Evolutionary conservation across 192 early-diverging fungal species (phyloP).

Genomic region (Podila clonocystis): DNA sequence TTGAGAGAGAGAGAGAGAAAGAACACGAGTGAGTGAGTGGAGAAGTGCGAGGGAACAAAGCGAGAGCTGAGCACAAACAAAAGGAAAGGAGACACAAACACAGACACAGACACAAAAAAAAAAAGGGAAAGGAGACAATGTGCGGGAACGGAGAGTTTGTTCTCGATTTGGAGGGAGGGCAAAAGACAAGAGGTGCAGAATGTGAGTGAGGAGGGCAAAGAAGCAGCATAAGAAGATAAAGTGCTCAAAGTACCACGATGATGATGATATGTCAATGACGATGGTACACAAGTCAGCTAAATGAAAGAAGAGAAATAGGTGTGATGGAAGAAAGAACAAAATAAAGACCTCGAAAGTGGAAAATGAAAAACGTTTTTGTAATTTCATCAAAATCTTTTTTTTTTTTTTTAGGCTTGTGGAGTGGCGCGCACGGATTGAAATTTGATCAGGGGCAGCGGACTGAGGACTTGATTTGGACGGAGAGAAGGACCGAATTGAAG

Average conservation of each 20-base stretch:
- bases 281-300: no score
- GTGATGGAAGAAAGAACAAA: no score
- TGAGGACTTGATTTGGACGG: not conserved
- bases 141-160: not conserved
- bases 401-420: no score
- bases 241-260: no score
- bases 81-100: slow-evolving; percentile 1
- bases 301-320: no score
- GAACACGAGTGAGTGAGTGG: not conserved
- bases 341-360: no score
- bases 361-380: no score
- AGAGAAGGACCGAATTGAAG: not conserved
- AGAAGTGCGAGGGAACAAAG: not conserved
- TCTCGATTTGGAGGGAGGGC: not conserved
- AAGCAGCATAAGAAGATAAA: no score
- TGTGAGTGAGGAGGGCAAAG: no score
- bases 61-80: not conserved
- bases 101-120: not conserved
- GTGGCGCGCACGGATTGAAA: no score
- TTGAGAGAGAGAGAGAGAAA: not conserved
- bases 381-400: no score
- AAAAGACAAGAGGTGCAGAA: not conserved
- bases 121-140: slow-evolving; percentile 2
- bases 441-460: not conserved
- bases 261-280: no score